These are phyloP conservation scores for Zizania latifolia DNA, from an alignment of 176 grass and related monocot genomes.

Conservation along the genomic window DNA sequence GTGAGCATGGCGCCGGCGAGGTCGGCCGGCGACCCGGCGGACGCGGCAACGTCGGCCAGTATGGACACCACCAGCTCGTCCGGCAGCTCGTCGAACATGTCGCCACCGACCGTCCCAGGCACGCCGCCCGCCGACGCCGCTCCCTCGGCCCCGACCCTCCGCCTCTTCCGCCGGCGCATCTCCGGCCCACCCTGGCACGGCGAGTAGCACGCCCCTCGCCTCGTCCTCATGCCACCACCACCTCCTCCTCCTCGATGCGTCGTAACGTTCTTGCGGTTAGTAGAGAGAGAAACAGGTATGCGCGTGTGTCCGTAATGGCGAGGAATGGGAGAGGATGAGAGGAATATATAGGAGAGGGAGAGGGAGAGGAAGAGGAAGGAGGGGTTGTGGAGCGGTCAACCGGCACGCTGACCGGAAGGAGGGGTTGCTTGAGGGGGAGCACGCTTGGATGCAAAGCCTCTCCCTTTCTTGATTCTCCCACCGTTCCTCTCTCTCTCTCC, in stretches of 20 bases:
- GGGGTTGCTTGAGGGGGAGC: constrained; percentile 50
- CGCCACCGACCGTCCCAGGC: neutral
- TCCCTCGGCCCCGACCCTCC: neutral
- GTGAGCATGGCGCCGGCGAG: constrained; percentile 57
- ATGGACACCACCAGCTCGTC: constrained; percentile 72
- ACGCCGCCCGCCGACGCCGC: neutral
- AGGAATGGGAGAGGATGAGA: neutral
- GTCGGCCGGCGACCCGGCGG: constrained; percentile 49
- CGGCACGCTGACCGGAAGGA: constrained; percentile 38
- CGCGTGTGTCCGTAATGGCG: constrained; percentile 33
- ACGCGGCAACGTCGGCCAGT: constrained; percentile 47
- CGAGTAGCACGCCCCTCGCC: constrained; percentile 35
- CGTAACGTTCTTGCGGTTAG: neutral
- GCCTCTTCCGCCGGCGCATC: constrained; percentile 33
- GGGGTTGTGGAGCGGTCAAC: constrained; percentile 35
- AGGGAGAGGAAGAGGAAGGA: neutral
- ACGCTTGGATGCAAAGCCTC: constrained; percentile 51
- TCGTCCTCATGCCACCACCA: constrained; percentile 55
- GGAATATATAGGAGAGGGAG: constrained; percentile 42
- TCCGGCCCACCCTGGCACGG: neutral
- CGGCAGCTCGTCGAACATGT: constrained; percentile 59
- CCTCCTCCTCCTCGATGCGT: neutral
- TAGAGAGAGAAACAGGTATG: neutral
- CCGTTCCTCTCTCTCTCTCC: neutral
- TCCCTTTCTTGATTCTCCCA: constrained; percentile 46